Evolutionary conservation across 2,329 filamentous ascomycete species (phyloP), one percentile per base, ranked within the genome.

Genomic region (Cadophora malorum): DNA sequence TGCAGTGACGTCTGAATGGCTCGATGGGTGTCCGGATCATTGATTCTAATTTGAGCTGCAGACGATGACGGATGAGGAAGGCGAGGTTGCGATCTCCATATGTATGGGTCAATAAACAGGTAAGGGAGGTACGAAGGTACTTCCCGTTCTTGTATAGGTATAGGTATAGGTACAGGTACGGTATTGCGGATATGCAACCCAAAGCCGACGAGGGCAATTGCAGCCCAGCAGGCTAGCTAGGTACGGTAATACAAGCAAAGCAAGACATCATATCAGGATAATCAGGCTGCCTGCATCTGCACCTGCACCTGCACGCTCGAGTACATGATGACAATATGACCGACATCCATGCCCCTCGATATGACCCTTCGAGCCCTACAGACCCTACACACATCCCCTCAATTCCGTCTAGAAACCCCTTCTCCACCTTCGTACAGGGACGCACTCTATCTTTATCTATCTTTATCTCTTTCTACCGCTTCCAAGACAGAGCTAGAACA

Each of bases 401-500:
- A 45, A 45, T 45, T 45, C 41, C 14, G 10, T 45, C 14, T 19
- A 45, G 16, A 45, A 45, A 14, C 7, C 16, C 41, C 16, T 33
- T 58, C 55, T 58, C 55, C 55, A 23, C 55, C 55, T 19, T 38
- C n/a, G 55, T 58, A 58, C 31, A 58, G 31, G 55, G 38, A 38
- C 31, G 28, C 52, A 55, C 52, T 55, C 52, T 55, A 55, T 55
- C 25, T 55, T 58, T 38, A 21, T 58, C 28, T 56, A 35, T 35
- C 31, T 19, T n/a, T 56, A n/a, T n/a, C 31, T 21, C 41, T 6
- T 19, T 10, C 3, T n/a, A 21, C 28, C 33, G 25, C 28, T 38
- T 52, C 60, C 60, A 63, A 50, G 60, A 63, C 41, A 10, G 25
- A 52, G 60, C 60, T 63, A 63, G 60, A 63, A 63, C 45, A 38